Conservation (phyloP, 1,284 basidiomycete genomes). For the Trichosporon ovoides region DNA sequence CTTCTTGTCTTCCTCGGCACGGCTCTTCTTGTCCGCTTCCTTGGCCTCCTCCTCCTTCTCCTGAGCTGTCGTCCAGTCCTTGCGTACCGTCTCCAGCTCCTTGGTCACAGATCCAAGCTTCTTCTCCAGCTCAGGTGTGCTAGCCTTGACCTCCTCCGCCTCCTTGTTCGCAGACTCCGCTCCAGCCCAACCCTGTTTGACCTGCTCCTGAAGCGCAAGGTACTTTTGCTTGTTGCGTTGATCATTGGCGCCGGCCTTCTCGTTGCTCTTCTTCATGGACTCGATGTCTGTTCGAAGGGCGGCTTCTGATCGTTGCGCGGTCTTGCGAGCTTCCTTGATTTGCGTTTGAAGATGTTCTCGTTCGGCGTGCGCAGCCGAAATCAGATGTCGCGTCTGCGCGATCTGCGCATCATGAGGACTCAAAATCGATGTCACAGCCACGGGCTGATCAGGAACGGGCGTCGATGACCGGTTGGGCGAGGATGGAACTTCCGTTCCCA, state of each 20-base stretch:
- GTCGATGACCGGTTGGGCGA: constrained; percentile 13
- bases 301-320: constrained; percentile 46
- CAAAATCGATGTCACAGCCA: constrained; percentile 34
- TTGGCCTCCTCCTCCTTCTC: constrained; percentile 37
- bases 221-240: constrained; percentile 47
- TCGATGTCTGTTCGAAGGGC: constrained; percentile 45
- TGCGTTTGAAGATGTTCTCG: constrained; percentile 43
- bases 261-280: constrained; percentile 45
- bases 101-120: constrained; percentile 23
- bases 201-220: constrained; percentile 48
- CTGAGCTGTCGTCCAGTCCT: constrained; percentile 32
- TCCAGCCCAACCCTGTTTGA: constrained; percentile 47
- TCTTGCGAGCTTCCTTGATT: constrained; percentile 47
- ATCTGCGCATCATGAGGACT: constrained; percentile 41
- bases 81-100: constrained; percentile 32
- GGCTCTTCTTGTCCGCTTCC: constrained; percentile 36
- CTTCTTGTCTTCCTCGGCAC: constrained; percentile 43
- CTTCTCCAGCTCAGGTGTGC: constrained; percentile 33
- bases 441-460: constrained; percentile 13
- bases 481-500: constrained; percentile 13
- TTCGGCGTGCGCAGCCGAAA: constrained; percentile 41
- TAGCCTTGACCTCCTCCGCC: constrained; percentile 30
- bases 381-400: constrained; percentile 40
- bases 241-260: constrained; percentile 46
- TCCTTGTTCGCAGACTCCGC: constrained; percentile 43